Base-by-base conservation (phyloP, 176 grass and related monocot genomes). In the Oryza glaberrima region DNA sequence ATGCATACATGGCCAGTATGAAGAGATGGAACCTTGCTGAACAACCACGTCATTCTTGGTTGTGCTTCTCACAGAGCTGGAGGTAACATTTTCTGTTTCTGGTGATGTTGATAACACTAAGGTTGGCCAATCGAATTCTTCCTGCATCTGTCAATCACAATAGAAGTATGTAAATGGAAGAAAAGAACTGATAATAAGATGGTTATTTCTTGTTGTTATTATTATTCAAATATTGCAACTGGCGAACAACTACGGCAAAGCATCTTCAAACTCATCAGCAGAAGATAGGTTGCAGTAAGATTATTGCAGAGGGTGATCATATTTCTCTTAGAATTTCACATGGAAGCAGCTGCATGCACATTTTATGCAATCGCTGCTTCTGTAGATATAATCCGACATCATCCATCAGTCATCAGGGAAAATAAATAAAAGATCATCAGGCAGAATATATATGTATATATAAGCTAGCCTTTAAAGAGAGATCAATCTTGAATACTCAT, bases 91-190 rank as follows among this genome's bases (percentile, higher is more conserved):
- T 34, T 81, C 67, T 70, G 41, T 43, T 65, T 44, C 77, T 35
- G 88, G 72, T 51, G 70, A 7, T 14, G 56, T 61, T 61, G 54
- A 4, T 5, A 13, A 25, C 4, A 2, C 25, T 14, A 43, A 16
- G 56, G 41, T 19, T 7, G 81, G 73, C 19, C 67, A 78, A 85
- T 82, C 66, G 23, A 65, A 70, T 77, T 67, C 72, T 66, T 85
- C 88, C 88, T 81, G 79, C 88, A 89, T 82, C 82, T 85, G 87
- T 61, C n/a, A 75, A 61, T 38, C 3, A 43, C 48, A 82, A 48
- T 9, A 45, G 20, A 60, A 60, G 40, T 41, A 41, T 41, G 51
- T n/a, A 60, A 71, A 66, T 16, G 7, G 19, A 61, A 88, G 40
- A 41, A 8, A 41, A 1, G 66, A 52, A 32, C 7, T 5, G 52